These are phyloP conservation scores for Echinosophora koreensis DNA, from an alignment of 306 rosid species.

Conservation along the genomic window DNA sequence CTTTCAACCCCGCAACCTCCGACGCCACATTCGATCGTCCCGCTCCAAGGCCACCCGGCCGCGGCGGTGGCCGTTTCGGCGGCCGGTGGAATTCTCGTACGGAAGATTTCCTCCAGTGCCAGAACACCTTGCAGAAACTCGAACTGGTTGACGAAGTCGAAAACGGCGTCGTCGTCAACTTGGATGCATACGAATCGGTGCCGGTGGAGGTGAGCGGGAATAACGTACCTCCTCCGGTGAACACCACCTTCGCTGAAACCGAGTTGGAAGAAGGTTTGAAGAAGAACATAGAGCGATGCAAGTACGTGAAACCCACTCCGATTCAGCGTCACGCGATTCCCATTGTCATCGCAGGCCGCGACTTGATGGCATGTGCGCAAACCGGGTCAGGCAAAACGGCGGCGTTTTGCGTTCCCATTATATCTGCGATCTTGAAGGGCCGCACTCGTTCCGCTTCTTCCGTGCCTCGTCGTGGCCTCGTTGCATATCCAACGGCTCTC, in stretches of 20 bases:
- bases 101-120: not conserved
- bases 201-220: constrained; percentile 81
- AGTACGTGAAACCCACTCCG: constrained; percentile 87
- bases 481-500: constrained; percentile 75
- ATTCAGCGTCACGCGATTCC: constrained; percentile 89
- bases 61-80: constrained; percentile 12
- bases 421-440: constrained; percentile 67
- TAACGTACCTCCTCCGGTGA: constrained; percentile 68
- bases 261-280: constrained; percentile 67
- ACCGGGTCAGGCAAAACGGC: constrained; percentile 91
- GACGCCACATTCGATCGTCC: constrained; percentile 11
- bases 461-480: constrained; percentile 15
- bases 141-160: constrained; percentile 9
- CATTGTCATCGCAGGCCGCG: constrained; percentile 69
- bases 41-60: constrained; percentile 27
- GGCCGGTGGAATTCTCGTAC: constrained; percentile 10
- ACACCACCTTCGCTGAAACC: constrained; percentile 58
- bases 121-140: constrained; percentile 1
- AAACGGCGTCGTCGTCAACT: constrained; percentile 54
- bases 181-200: constrained; percentile 81
- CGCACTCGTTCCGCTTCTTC: constrained; percentile 18
- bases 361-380: constrained; percentile 86
- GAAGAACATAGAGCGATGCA: constrained; percentile 69
- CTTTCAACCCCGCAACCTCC: constrained; percentile 23
- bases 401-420: constrained; percentile 83